Percentiles rank a stretch among this genome's conserved stretches.
Evolutionary conservation across 495 filamentous ascomycete genomes (phyloP).

Genomic region (Aspergillus incahuasiensis): DNA sequence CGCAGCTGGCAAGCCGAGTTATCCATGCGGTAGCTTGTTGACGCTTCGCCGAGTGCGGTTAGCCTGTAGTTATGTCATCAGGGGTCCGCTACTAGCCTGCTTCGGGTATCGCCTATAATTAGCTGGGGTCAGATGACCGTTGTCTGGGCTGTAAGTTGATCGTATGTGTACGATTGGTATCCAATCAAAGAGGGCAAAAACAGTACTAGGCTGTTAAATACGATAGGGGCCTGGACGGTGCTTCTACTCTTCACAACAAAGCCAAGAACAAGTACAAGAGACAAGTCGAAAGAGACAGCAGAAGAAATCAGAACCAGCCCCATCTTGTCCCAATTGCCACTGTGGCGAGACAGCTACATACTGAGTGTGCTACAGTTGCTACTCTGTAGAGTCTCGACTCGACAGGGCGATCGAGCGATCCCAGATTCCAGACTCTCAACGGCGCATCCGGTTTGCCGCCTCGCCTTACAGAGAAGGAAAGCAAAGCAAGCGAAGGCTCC

Average conservation of each 20-base stretch:
- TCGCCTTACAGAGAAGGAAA: slow-evolving; percentile 10
- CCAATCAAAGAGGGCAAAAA: neutral
- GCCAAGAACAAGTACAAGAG: slow-evolving; percentile 6
- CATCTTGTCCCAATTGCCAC: slow-evolving; percentile 6
- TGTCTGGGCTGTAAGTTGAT: slow-evolving; percentile 1
- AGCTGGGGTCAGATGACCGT: slow-evolving; percentile 8
- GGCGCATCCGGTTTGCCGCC: slow-evolving; percentile 20
- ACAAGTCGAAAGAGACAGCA: neutral
- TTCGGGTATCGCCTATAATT: neutral
- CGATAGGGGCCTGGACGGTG: neutral
- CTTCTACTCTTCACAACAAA: neutral
- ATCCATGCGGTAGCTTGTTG: slow-evolving; percentile 1
- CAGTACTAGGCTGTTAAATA: neutral
- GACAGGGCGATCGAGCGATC: neutral
- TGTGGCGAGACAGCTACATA: slow-evolving; percentile 1
- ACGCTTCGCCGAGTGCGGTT: neutral
- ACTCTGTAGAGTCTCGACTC: neutral
- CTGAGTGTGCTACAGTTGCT: too few relatives aligned
- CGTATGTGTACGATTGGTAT: neutral
- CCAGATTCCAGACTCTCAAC: neutral
- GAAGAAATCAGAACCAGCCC: slow-evolving; percentile 8
- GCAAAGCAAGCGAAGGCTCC: neutral
- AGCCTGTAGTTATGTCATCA: slow-evolving; percentile 4
- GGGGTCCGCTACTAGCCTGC: neutral
- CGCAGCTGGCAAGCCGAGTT: neutral